Percentiles rank a stretch among this genome's conserved stretches.
Evolutionary conservation across 805 yeast species (phyloP).

Genomic region (Torulaspora franciscae): DNA sequence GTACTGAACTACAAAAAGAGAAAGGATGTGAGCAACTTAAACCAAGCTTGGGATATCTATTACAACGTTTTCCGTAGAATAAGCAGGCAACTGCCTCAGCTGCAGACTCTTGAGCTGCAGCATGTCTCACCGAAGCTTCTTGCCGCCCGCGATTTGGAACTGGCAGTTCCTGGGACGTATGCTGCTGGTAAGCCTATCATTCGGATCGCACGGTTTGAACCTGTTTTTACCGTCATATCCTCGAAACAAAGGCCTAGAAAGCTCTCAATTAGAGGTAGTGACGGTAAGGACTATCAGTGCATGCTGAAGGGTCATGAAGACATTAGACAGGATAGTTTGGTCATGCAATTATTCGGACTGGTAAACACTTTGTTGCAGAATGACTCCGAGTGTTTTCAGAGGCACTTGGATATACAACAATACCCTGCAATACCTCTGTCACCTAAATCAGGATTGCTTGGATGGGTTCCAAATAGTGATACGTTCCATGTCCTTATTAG

Average conservation of each 20-base stretch:
- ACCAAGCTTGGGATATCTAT: conserved; percentile 97
- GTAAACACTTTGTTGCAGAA: conserved; percentile 84
- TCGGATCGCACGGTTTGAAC: conserved; percentile 69
- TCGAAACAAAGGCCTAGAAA: conserved; percentile 96
- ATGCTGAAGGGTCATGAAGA: conserved; percentile 94
- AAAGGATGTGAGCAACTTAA: conserved; percentile 78
- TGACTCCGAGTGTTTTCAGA: conserved; percentile 92
- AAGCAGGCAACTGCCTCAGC: conserved; percentile 80
- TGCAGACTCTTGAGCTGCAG: conserved; percentile 81
- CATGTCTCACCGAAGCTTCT: conserved; percentile 89
- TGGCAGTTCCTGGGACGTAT: conserved; percentile 94
- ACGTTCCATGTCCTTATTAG: conserved; percentile 90
- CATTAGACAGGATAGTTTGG: conserved; percentile 93
- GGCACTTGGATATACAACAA: conserved; percentile 88
- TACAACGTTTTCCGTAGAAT: conserved; percentile 90
- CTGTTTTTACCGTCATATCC: conserved; percentile 78
- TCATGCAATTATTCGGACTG: conserved; percentile 94
- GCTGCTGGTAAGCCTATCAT: conserved; percentile 76
- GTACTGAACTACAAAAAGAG: conserved; percentile 77
- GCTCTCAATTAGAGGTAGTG: conserved; percentile 73
- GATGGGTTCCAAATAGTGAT: conserved; percentile 97
- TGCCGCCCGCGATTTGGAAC: conserved; percentile 68
- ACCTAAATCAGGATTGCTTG: conserved; percentile 92
- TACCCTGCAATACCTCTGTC: conserved; percentile 93
- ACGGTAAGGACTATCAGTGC: conserved; percentile 85